Evolutionary conservation across 441 rosid species (phyloP), one percentile per base, ranked within the genome.

Genomic region (Brassica hybrid): DNA sequence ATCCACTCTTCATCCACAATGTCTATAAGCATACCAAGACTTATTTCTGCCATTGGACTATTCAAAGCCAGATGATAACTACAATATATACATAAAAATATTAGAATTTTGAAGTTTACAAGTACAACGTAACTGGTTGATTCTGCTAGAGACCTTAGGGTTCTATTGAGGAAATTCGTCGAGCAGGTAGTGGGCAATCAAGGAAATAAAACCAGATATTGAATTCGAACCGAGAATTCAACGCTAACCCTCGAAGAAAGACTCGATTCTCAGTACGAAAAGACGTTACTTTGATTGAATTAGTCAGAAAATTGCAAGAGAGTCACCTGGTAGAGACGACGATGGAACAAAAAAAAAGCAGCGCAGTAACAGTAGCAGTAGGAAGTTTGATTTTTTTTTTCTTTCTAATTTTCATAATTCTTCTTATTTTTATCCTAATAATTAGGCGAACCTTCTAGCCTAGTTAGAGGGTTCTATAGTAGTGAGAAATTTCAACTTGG

Each of bases 1-100:
- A 91, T 90, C 98, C 99, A 95, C 67, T 95, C 98, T 70, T 93
- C 98, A 41, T 95, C 99, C 75, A 93, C 90, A 27, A 93, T 82
- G 80, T 95, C 99, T 45, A 93, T 86, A 69, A 95, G 95, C 81
- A 95, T 77, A 32, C 98, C 99, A 73, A 87, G 70, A 81, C 85
- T 90, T 73, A 86, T 30, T 72, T 93, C 97, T 11, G 93, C 85
- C 97, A 91, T 91, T 43, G 2, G 30, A 72, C 27, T 19, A 32
- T 67, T 61, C 48, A 34, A 65, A 57, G 10, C 41, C 65, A 74
- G 23, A 67, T 74, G 14, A 16, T 5, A 73, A 32, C 7, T 11
- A 72, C 2, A 8, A 36, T 21, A 17, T 16, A n/a, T 34, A 34
- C 2, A 34, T 34, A 34, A 34, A 27, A 34, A 7, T 0, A 27